Evolutionary conservation across 768 basidiomycete species (phyloP).

Genomic region (Kwoniella sp.): DNA sequence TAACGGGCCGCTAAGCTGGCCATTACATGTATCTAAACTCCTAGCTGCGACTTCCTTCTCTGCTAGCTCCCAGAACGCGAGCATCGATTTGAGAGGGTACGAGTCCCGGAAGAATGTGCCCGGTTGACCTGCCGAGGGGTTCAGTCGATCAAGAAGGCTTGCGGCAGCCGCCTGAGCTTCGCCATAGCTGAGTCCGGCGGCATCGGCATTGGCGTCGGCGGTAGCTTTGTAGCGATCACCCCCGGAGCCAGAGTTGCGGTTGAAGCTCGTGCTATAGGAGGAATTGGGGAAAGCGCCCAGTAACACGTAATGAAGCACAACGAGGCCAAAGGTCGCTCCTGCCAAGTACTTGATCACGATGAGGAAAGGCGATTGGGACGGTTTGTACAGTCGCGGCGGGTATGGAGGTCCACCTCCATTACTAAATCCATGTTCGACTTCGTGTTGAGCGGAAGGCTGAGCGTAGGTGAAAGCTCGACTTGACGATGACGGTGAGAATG

Average conservation of each 20-base stretch:
- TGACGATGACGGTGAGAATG: background rate
- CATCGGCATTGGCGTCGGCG: background rate
- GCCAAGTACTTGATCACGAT: constrained; percentile 24
- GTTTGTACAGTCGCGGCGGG: background rate
- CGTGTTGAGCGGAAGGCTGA: background rate
- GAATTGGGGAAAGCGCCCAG: constrained; percentile 33
- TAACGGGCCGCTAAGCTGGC: constrained; percentile 33
- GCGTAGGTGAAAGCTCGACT: background rate
- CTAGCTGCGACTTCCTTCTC: constrained; percentile 34
- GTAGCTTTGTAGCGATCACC: background rate
- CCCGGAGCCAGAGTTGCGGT: background rate
- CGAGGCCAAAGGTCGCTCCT: constrained; percentile 3
- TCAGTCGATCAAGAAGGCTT: constrained; percentile 11
- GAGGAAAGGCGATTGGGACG: constrained; percentile 1
- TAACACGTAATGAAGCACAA: constrained; percentile 27
- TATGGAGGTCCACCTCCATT: constrained; percentile 6
- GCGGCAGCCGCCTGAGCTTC: constrained; percentile 5
- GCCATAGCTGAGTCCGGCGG: background rate
- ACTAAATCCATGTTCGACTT: background rate
- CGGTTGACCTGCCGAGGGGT: constrained; percentile 27
- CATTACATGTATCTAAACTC: constrained; percentile 40
- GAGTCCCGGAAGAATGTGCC: constrained; percentile 44
- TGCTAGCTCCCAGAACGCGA: constrained; percentile 38
- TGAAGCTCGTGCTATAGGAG: constrained; percentile 16
- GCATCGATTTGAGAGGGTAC: constrained; percentile 33